Evolutionary conservation across 108 stramenopile genomes (phyloP).

Genomic region (Fragilaria radians): DNA sequence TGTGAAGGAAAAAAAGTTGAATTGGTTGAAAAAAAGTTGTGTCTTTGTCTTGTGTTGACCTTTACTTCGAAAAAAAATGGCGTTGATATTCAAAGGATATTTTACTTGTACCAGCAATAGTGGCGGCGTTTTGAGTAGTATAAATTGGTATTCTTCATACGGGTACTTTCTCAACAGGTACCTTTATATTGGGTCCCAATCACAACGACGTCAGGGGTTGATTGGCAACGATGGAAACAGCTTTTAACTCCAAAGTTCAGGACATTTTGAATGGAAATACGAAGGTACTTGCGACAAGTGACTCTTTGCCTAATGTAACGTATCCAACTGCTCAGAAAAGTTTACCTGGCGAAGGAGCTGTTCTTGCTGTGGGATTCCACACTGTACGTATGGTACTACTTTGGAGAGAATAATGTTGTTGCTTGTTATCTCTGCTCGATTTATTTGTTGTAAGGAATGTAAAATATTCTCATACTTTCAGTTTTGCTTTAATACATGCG

Average conservation of each 20-base stretch:
- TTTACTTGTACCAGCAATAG: no score
- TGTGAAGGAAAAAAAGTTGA: no score
- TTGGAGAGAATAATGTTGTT: not conserved
- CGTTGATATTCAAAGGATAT: no score
- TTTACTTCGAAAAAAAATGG: no score
- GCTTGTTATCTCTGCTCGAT: not conserved
- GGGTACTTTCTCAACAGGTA: no score
- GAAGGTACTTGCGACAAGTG: not conserved
- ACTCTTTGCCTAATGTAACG: no score
- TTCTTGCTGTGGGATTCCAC: not conserved
- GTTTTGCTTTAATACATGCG: not conserved
- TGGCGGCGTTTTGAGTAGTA: no score
- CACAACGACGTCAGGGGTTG: no score
- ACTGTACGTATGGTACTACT: not conserved
- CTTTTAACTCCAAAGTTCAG: not conserved
- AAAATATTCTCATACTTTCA: not conserved
- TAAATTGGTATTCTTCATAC: no score
- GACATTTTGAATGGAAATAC: not conserved
- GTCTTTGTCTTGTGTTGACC: no score
- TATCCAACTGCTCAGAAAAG: not conserved
- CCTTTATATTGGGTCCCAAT: no score
- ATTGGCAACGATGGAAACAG: not conserved
- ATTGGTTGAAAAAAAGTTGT: no score
- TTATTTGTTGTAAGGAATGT: not conserved
- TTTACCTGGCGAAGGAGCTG: not conserved